A percentile compares a stretch with the other conserved stretches of the same genome.
These are phyloP conservation scores for Fusarium concolor DNA, from an alignment of 2,329 filamentous ascomycete genomes.

Conservation along the genomic window DNA sequence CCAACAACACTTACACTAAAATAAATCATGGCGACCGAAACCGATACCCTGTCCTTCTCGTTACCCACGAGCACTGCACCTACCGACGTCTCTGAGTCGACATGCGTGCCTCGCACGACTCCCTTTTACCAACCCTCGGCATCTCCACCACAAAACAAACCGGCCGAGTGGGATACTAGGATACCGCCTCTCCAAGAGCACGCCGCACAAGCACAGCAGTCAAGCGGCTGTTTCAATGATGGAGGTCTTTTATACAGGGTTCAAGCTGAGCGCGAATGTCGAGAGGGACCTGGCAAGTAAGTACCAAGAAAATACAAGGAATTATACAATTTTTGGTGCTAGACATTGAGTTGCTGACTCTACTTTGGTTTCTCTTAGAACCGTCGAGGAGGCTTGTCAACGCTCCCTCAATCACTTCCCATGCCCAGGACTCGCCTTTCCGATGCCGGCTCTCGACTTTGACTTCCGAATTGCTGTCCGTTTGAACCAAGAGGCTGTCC, in stretches of 20 bases:
- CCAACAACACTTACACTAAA: slow-evolving; percentile 1
- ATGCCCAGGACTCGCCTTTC: slow-evolving; percentile 57
- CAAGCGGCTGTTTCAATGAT: slow-evolving; percentile 42
- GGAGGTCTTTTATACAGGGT: slow-evolving; percentile 45
- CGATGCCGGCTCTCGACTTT: slow-evolving; percentile 59
- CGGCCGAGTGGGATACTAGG: slow-evolving; percentile 49
- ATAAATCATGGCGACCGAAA: slow-evolving; percentile 49
- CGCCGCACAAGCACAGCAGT: slow-evolving; percentile 23
- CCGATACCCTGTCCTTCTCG: slow-evolving; percentile 49
- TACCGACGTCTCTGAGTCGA: slow-evolving; percentile 47
- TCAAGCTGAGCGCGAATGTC: slow-evolving; percentile 44
- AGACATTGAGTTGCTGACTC: slow-evolving; percentile 36
- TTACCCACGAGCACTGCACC: slow-evolving; percentile 49
- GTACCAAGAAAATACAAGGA: slow-evolving; percentile 4
- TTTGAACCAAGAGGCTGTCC: slow-evolving; percentile 57
- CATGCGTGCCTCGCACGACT: slow-evolving; percentile 41
- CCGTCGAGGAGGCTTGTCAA: slow-evolving; percentile 54
- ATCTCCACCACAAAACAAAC: slow-evolving; percentile 25
- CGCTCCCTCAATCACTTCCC: slow-evolving; percentile 56
- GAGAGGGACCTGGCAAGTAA: slow-evolving; percentile 46
- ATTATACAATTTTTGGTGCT: background rate
- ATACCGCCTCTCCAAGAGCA: slow-evolving; percentile 29
- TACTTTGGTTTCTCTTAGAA: slow-evolving; percentile 37
- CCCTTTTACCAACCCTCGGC: slow-evolving; percentile 32
- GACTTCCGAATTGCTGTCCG: slow-evolving; percentile 64